Percentiles rank a stretch among this genome's conserved stretches.
Evolutionary conservation across 345 rosid genomes (phyloP).

Genomic region (Citrus mangshanensis): DNA sequence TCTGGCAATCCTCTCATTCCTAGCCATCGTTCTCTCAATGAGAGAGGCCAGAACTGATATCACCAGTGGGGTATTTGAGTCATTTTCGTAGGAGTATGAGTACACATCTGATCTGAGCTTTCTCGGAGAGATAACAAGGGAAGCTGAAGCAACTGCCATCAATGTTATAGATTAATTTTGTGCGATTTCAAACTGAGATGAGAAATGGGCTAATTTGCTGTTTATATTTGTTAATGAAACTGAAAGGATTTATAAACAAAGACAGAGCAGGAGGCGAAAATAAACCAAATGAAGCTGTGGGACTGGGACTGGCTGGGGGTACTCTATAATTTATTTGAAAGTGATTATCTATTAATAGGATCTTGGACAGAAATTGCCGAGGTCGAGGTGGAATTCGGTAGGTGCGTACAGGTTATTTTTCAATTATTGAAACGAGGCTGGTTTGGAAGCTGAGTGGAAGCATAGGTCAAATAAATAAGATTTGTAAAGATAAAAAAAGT

Average conservation of each 20-base stretch:
- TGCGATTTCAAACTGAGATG: neutral
- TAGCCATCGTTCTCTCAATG: constrained; percentile 61
- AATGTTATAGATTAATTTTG: neutral
- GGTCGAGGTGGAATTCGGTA: neutral
- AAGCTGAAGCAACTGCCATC: constrained; percentile 38
- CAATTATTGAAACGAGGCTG: constrained; percentile 30
- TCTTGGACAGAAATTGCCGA: neutral
- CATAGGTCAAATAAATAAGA: constrained; percentile 30
- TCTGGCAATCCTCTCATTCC: constrained; percentile 62
- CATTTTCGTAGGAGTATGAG: constrained; percentile 53
- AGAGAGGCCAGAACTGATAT: constrained; percentile 76
- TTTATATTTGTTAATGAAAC: too few relatives aligned
- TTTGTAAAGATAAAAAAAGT: constrained; percentile 35
- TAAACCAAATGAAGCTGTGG: too few relatives aligned
- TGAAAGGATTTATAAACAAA: too few relatives aligned
- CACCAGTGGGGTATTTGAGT: constrained; percentile 67
- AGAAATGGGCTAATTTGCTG: neutral
- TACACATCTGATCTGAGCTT: constrained; percentile 84
- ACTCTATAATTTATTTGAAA: too few relatives aligned
- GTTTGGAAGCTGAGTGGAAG: constrained; percentile 60
- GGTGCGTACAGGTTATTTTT: constrained; percentile 1
- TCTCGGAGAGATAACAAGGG: constrained; percentile 59
- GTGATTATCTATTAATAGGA: neutral
- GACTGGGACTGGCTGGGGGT: too few relatives aligned
- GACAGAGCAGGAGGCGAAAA: too few relatives aligned